Evolutionary conservation across 768 basidiomycete species (phyloP).

Genomic region (Tulasnella sp.): DNA sequence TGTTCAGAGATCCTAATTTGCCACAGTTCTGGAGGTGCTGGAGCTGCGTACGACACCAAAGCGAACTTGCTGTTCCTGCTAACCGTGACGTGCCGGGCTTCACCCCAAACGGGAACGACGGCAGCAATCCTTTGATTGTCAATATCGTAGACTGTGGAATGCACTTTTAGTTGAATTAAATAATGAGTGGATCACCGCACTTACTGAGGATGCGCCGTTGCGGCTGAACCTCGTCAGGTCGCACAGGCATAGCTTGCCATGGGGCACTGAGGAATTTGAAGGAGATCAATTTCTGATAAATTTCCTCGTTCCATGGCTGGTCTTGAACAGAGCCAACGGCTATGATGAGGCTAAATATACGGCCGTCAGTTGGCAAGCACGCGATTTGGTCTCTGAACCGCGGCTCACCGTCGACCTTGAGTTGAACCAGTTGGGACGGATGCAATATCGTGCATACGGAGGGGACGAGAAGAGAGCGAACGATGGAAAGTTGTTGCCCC

Average conservation of each 20-base stretch:
- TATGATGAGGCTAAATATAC: slow-evolving; percentile 40
- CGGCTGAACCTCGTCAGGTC: slow-evolving; percentile 62
- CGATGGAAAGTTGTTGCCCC: neutral
- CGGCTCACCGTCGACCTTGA: slow-evolving; percentile 51
- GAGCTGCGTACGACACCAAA: slow-evolving; percentile 71
- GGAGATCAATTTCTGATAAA: slow-evolving; percentile 44
- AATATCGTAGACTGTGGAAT: slow-evolving; percentile 57
- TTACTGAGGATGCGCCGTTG: slow-evolving; percentile 54
- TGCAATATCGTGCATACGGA: neutral
- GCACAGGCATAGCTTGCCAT: slow-evolving; percentile 45
- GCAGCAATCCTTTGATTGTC: slow-evolving; percentile 62
- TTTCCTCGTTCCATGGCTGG: slow-evolving; percentile 32
- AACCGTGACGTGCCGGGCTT: slow-evolving; percentile 65
- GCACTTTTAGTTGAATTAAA: neutral
- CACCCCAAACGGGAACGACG: slow-evolving; percentile 66
- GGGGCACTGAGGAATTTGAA: slow-evolving; percentile 58
- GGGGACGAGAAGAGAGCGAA: neutral
- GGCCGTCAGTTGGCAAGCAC: slow-evolving; percentile 31
- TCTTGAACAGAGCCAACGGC: slow-evolving; percentile 70
- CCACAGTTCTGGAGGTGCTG: slow-evolving; percentile 75
- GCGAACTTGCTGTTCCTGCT: slow-evolving; percentile 58
- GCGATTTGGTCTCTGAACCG: slow-evolving; percentile 54
- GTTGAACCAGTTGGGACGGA: slow-evolving; percentile 38
- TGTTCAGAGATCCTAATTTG: slow-evolving; percentile 51
- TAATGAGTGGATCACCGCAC: no score